These are phyloP conservation scores for Elongisporangium senticosum DNA, from an alignment of 352 stramenopile genomes.

Conservation along the genomic window DNA sequence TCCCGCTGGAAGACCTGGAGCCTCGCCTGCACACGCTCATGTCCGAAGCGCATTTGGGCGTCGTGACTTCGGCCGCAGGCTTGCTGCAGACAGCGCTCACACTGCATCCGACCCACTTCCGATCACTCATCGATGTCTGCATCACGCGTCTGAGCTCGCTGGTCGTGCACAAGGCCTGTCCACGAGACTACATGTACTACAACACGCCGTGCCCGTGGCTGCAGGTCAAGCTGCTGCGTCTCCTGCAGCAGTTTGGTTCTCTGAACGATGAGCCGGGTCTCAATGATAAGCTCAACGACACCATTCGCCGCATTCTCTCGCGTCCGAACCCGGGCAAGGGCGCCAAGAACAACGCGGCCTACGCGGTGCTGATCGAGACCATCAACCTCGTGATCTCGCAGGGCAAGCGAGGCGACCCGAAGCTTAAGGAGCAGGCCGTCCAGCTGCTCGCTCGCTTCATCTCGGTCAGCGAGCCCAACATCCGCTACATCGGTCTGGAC, in stretches of 20 bases:
- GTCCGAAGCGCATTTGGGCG: slow-evolving; percentile 90
- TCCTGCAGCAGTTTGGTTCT: slow-evolving; percentile 91
- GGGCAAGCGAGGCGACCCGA: slow-evolving; percentile 79
- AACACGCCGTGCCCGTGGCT: slow-evolving; percentile 95
- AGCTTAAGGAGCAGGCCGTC: slow-evolving; percentile 90
- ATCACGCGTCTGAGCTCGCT: slow-evolving; percentile 90
- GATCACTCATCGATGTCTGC: slow-evolving; percentile 90
- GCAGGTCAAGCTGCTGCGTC: slow-evolving; percentile 90
- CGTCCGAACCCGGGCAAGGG: slow-evolving; percentile 76
- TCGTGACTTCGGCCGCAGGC: slow-evolving; percentile 91
- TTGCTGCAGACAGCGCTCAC: slow-evolving; percentile 89
- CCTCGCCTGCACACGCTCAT: slow-evolving; percentile 71
- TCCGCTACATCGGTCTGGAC: slow-evolving; percentile 96
- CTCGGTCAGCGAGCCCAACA: slow-evolving; percentile 95
- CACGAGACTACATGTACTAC: slow-evolving; percentile 97
- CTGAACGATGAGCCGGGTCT: slow-evolving; percentile 44
- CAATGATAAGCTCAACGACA: slow-evolving; percentile 80
- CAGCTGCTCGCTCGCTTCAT: slow-evolving; percentile 96
- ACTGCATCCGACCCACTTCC: slow-evolving; percentile 87
- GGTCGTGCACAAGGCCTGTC: slow-evolving; percentile 92
- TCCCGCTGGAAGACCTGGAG: slow-evolving; percentile 81
- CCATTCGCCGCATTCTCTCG: slow-evolving; percentile 90
- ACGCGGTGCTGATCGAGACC: slow-evolving; percentile 96
- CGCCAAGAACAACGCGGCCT: slow-evolving; percentile 95
- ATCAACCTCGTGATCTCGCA: slow-evolving; percentile 96